A percentile compares a stretch with the other conserved stretches of the same genome.
Conservation (phyloP, 2,329 filamentous ascomycete species). For the Cladophialophora immunda region DNA sequence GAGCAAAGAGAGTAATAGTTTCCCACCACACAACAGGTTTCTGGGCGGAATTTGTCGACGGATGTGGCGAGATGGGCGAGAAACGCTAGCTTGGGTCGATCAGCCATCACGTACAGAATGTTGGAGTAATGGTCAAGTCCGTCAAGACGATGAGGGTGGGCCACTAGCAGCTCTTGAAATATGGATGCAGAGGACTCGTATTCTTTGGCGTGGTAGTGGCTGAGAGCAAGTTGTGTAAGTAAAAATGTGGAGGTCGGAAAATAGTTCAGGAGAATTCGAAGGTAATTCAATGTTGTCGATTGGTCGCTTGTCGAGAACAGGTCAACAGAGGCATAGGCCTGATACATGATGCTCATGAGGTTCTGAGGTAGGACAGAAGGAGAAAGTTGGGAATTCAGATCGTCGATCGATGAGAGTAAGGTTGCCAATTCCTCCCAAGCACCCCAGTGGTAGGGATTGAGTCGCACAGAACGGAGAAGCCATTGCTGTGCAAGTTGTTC, state of each 20-base stretch:
- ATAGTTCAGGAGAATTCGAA: conserved; percentile 74
- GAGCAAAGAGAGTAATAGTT: conserved; percentile 97
- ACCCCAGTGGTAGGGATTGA: conserved; percentile 96
- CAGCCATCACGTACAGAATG: conserved; percentile 91
- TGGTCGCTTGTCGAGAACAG: conserved; percentile 78
- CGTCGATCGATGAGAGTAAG: conserved; percentile 79
- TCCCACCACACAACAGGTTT: conserved; percentile 95
- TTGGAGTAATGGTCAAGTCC: conserved; percentile 96
- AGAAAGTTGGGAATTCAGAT: conserved; percentile 64
- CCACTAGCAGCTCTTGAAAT: conserved; percentile 74
- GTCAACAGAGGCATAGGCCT: conserved; percentile 88
- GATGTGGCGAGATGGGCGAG: conserved; percentile 88
- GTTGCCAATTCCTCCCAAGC: conserved; percentile 93
- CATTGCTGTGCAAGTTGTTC: conserved; percentile 84
- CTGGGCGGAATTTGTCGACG: conserved; percentile 94
- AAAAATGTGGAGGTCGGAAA: conserved; percentile 91
- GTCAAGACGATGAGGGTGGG: conserved; percentile 77
- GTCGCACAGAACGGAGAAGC: conserved; percentile 85
- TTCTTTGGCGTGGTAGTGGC: conserved; percentile 89
- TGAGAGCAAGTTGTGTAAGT: conserved; percentile 84
- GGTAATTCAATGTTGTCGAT: conserved; percentile 33
- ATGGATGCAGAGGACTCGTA: conserved; percentile 70
- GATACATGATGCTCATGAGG: conserved; percentile 93
- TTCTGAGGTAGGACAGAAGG: conserved; percentile 74
- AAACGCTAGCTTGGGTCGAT: conserved; percentile 88